Evolutionary conservation across 352 stramenopile genomes (phyloP).

Genomic region (Globisporangium sylvaticum): DNA sequence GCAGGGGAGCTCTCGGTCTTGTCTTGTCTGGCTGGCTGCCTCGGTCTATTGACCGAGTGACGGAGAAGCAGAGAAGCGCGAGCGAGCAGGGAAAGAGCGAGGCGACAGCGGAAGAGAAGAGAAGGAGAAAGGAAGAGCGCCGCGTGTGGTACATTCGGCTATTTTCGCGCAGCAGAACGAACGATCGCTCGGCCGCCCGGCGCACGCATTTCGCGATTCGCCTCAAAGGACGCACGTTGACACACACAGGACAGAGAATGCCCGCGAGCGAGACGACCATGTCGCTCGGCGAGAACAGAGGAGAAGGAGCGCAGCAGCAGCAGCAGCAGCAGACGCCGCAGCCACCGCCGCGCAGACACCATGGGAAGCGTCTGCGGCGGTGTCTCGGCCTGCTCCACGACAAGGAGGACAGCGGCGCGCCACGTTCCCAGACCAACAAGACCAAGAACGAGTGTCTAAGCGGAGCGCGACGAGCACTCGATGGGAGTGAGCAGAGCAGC

Average conservation of each 20-base stretch:
- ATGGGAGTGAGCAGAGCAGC: not conserved
- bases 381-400: slow-evolving; percentile 1
- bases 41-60: not conserved
- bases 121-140: not conserved
- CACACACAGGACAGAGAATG: not conserved
- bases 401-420: not conserved
- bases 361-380: slow-evolving; percentile 10
- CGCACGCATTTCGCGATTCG: slow-evolving; percentile 4
- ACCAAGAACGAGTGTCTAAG: not conserved
- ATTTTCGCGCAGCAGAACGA: slow-evolving; percentile 1
- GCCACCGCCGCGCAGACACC: slow-evolving; percentile 1
- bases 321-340: not conserved
- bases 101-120: not conserved
- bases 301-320: not conserved
- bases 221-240: not conserved
- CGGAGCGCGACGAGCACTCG: not conserved
- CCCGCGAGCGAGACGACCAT: not conserved
- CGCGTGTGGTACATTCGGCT: not conserved
- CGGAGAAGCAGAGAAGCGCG: not conserved
- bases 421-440: not conserved
- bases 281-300: not conserved
- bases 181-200: not conserved
- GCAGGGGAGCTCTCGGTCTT: not conserved
- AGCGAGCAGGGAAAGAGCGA: not conserved
- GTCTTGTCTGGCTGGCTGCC: not conserved